These are phyloP conservation scores for Malus fusca DNA, from an alignment of 306 rosid species.

Conservation along the genomic window DNA sequence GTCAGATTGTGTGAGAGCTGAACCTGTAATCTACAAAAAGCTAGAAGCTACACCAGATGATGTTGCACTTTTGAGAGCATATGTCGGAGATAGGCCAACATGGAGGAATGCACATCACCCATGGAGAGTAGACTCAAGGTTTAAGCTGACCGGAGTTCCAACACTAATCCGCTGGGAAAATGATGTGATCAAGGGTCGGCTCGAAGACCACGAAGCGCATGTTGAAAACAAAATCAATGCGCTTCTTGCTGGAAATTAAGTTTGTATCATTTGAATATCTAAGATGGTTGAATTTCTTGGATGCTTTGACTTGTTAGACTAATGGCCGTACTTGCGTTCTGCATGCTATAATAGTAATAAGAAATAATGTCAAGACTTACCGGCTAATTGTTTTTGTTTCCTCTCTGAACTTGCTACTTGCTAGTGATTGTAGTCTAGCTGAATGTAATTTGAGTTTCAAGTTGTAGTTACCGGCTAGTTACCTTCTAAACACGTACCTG, in stretches of 20 bases:
- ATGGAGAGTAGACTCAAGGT: constrained; percentile 69
- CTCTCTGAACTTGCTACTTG: background rate
- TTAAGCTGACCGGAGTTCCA: constrained; percentile 78
- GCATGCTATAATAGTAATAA: background rate
- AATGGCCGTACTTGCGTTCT: background rate
- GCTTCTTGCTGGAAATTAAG: constrained; percentile 46
- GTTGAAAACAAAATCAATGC: constrained; percentile 59
- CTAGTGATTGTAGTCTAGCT: background rate
- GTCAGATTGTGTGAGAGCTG: constrained; percentile 84
- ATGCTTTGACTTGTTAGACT: background rate
- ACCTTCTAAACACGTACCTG: too few species aligned
- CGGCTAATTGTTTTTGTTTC: background rate
- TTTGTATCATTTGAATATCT: background rate
- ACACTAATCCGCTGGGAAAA: constrained; percentile 72
- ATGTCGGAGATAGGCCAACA: constrained; percentile 81
- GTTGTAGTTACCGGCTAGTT: too few species aligned
- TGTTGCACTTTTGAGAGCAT: constrained; percentile 63
- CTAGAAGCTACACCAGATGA: constrained; percentile 53
- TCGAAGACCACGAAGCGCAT: constrained; percentile 84
- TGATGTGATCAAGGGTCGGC: constrained; percentile 53
- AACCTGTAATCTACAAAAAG: constrained; percentile 74
- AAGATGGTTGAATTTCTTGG: background rate
- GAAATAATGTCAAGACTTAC: background rate
- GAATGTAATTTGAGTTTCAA: background rate
- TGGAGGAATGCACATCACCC: constrained; percentile 83